Base-by-base conservation (phyloP, 768 basidiomycete genomes). In the Cyclocybe aegerita region DNA sequence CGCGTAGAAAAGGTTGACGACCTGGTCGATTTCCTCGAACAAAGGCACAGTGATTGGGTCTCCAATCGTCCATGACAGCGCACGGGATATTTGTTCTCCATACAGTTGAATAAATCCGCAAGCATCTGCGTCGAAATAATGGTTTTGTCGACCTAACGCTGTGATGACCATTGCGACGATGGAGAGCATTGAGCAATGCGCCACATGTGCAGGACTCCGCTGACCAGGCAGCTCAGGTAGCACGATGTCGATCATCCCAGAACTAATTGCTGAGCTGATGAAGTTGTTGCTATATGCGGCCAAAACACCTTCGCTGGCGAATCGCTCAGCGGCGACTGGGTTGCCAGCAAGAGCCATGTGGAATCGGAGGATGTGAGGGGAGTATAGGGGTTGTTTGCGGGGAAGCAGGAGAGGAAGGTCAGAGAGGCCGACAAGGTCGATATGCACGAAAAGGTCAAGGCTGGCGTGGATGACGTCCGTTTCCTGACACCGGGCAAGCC, bases 61-160 rank as follows among this genome's bases (percentile, higher is more conserved):
- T 11, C 83, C 85, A 37, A 89, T 82, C 5, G 85, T 88, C 93
- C 94, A 96, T 4, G 83, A 83, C 17, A 97, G 70, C 1, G 89
- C 80, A 4, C 82, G 78, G 4, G 79, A 75, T 32, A 95, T 83
- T 63, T 97, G 95, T 38, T 85, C 82, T 2, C 88, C 86, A 56
- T 86, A 93, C 3, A 96, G 74, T 56, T 92, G 90, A 12, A 95
- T 80, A 59, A 97, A 86, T 0, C 90, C 91, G 45, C 90, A 83
- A 0, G 88, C 87, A 49, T 97, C 94, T 1, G 85, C 80, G 48
- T 90, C 85, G 63, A 97, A 90, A 65, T 82, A 92, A 59, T 84
- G 88, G 52, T 80, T 86, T 50, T 80, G 83, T 37, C 78, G 72
- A 44, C 85, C 81, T 11, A 88, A 64, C 4, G 85, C 72, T 2